Conservation (phyloP, 2,329 filamentous ascomycete species). For the Eutypella sp. region DNA sequence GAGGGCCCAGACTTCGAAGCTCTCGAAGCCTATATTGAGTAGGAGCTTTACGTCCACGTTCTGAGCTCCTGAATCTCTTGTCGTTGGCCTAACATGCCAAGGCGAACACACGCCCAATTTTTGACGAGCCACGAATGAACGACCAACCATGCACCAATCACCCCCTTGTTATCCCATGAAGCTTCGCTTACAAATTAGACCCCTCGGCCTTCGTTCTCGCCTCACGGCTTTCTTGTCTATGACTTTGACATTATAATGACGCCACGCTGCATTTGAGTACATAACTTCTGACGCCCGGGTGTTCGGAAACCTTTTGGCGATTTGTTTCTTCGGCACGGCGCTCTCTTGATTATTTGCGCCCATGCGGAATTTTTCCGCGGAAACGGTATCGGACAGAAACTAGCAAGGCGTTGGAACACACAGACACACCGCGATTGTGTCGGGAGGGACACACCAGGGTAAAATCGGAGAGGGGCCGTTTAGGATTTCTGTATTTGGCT, state of each 20-base stretch:
- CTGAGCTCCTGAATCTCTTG: conserved; percentile 18
- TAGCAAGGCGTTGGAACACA: conserved; percentile 1
- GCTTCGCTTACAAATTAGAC: conserved; percentile 15
- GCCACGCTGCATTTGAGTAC: conserved; percentile 19
- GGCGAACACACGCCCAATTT: conserved; percentile 1
- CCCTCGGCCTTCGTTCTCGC: conserved; percentile 15
- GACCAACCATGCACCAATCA: conserved; percentile 8
- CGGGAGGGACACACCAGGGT: no score
- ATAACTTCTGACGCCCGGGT: conserved; percentile 14
- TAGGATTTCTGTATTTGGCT: no score
- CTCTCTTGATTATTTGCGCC: no score
- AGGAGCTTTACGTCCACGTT: conserved; percentile 34
- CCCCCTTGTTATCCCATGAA: conserved; percentile 1
- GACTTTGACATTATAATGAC: conserved; percentile 22
- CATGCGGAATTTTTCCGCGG: background rate
- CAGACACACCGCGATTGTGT: no score
- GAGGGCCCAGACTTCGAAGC: conserved; percentile 22
- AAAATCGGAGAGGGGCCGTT: no score
- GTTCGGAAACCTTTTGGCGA: conserved; percentile 13
- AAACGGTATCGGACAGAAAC: background rate
- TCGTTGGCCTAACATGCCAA: conserved; percentile 1
- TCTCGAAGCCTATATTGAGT: conserved; percentile 30
- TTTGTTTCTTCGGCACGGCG: no score
- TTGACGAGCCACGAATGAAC: conserved; percentile 14
- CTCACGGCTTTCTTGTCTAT: conserved; percentile 28